Conservation (phyloP, 2,329 filamentous ascomycete species). For the Fusarium liriodendri region DNA sequence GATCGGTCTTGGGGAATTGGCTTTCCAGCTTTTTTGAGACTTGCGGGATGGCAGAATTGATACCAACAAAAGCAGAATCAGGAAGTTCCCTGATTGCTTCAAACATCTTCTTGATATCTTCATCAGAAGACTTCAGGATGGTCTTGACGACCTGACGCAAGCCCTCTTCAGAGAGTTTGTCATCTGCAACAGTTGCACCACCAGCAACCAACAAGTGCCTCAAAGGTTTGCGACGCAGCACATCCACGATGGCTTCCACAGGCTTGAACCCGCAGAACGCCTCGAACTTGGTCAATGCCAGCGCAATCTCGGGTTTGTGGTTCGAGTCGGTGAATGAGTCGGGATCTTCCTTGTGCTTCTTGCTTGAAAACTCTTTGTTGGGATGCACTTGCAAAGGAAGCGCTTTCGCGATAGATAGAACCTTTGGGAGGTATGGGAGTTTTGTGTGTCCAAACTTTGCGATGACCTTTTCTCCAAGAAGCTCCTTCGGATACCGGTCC, state of each 20-base stretch:
- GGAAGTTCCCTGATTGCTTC: slow-evolving; percentile 47
- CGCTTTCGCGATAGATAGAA: slow-evolving; percentile 80
- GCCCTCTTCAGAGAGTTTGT: slow-evolving; percentile 61
- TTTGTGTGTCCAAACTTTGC: slow-evolving; percentile 70
- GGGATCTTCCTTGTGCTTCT: slow-evolving; percentile 73
- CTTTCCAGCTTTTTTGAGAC: slow-evolving; percentile 72
- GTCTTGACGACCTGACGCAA: slow-evolving; percentile 64
- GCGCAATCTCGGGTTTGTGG: slow-evolving; percentile 84
- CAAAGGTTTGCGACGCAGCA: slow-evolving; percentile 62
- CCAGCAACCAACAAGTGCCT: slow-evolving; percentile 34
- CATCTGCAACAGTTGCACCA: slow-evolving; percentile 23
- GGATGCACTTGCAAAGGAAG: slow-evolving; percentile 81
- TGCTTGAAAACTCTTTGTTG: slow-evolving; percentile 72
- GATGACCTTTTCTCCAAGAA: slow-evolving; percentile 72
- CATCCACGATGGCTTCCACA: slow-evolving; percentile 65
- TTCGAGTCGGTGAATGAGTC: slow-evolving; percentile 77
- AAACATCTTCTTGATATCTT: slow-evolving; percentile 41
- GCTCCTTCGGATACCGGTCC: slow-evolving; percentile 67
- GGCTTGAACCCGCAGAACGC: slow-evolving; percentile 82
- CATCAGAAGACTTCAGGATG: slow-evolving; percentile 63
- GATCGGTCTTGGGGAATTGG: slow-evolving; percentile 73
- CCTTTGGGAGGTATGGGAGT: slow-evolving; percentile 79
- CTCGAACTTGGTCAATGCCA: slow-evolving; percentile 78
- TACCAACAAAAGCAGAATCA: slow-evolving; percentile 58
- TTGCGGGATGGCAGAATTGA: slow-evolving; percentile 69